Evolutionary conservation across 176 grass and related monocot genomes (phyloP).

Genomic region (Dactylis glomerata): DNA sequence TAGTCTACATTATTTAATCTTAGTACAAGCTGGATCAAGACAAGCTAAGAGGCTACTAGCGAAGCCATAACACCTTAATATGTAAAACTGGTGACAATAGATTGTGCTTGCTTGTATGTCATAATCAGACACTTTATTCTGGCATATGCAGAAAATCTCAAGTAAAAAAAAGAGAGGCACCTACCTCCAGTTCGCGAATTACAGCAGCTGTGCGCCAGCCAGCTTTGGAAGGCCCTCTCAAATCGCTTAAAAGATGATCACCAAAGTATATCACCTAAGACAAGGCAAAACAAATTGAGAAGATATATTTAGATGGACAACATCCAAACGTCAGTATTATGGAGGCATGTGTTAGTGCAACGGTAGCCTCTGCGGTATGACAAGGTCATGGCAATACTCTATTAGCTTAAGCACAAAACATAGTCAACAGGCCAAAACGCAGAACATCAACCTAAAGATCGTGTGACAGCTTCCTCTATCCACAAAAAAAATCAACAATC

Average conservation of each 20-base stretch:
- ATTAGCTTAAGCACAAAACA: conserved; percentile 32
- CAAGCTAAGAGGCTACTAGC: neutral
- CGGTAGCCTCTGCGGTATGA: neutral
- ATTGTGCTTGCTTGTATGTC: conserved; percentile 9
- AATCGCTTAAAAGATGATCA: conserved; percentile 93
- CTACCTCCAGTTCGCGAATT: conserved; percentile 91
- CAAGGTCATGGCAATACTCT: neutral
- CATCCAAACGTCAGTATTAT: neutral
- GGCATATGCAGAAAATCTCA: neutral
- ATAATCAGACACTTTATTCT: neutral
- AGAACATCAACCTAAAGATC: neutral
- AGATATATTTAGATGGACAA: neutral
- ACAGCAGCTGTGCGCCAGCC: conserved; percentile 98
- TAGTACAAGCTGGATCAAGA: neutral
- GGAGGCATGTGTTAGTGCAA: neutral
- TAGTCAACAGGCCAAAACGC: neutral
- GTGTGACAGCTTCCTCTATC: neutral
- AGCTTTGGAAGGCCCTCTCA: conserved; percentile 96
- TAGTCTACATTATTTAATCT: neutral
- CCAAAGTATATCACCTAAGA: conserved; percentile 97
- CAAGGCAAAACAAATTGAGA: neutral
- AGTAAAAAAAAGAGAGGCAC: conserved; percentile 3
- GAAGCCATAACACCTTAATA: conserved; percentile 10
- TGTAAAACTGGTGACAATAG: neutral
- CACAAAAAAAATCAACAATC: neutral